These are phyloP conservation scores for Aspergillus eucalypticola DNA, from an alignment of 2,329 filamentous ascomycete species.

Conservation along the genomic window DNA sequence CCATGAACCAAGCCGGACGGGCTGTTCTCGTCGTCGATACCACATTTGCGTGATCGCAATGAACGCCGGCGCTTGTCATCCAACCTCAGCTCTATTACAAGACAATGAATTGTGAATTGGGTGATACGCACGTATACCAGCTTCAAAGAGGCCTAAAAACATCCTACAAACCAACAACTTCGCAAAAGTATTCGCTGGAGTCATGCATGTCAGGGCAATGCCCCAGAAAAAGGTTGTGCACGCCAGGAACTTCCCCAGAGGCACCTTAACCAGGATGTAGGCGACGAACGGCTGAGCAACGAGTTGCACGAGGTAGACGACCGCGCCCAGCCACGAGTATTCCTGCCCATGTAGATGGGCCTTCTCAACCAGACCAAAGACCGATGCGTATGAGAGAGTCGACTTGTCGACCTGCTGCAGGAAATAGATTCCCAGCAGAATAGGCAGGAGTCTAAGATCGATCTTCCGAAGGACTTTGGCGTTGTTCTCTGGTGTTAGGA, in stretches of 20 bases:
- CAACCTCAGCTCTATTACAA: not conserved
- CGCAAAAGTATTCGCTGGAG: conserved; percentile 53
- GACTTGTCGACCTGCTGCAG: conserved; percentile 66
- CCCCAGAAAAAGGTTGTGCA: conserved; percentile 56
- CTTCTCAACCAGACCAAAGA: conserved; percentile 64
- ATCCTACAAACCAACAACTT: conserved; percentile 55
- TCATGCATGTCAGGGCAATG: conserved; percentile 54
- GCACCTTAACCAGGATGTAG: conserved; percentile 60
- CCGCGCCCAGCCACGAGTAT: conserved; percentile 54
- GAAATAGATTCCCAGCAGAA: conserved; percentile 63
- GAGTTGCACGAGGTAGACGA: conserved; percentile 58
- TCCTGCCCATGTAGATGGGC: conserved; percentile 58
- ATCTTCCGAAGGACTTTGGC: conserved; percentile 53
- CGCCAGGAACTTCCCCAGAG: conserved; percentile 61
- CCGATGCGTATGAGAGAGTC: conserved; percentile 61
- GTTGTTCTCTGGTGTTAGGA: conserved; percentile 56
- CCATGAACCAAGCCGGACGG: conserved; percentile 54
- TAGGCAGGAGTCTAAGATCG: conserved; percentile 53
- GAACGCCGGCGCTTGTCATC: conserved; percentile 49
- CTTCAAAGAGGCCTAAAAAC: conserved; percentile 60
- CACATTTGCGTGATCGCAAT: conserved; percentile 58
- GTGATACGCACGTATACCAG: conserved; percentile 43
- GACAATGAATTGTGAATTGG: too few species aligned
- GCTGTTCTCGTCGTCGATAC: conserved; percentile 56
- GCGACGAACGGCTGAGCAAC: conserved; percentile 55